Percentiles rank a stretch among this genome's conserved stretches.
These are phyloP conservation scores for Geosmithia putterillii DNA, from an alignment of 2,329 filamentous ascomycete species.

Conservation along the genomic window DNA sequence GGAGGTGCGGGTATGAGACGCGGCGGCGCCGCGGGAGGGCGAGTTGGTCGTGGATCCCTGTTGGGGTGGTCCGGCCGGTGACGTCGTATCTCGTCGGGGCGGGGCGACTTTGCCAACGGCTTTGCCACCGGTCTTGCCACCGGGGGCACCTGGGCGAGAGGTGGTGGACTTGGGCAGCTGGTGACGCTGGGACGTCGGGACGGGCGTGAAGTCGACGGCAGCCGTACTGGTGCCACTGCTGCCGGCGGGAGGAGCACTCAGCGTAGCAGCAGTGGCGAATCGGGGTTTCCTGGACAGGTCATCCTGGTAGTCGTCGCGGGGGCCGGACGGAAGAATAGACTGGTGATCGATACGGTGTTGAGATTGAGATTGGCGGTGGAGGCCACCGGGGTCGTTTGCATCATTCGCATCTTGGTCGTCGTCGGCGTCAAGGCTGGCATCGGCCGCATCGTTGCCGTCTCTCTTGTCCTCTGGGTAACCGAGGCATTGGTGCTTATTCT, in stretches of 20 bases:
- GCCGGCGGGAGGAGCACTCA: neutral
- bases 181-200: neutral
- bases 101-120: neutral
- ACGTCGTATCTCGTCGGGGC: neutral
- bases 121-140: neutral
- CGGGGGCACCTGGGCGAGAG: too few species aligned
- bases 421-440: slow-evolving; percentile 10
- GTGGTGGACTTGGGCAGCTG: neutral
- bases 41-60: neutral
- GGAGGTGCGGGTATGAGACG: neutral
- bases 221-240: neutral
- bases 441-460: slow-evolving; percentile 16
- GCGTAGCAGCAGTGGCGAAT: neutral
- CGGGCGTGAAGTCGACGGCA: neutral
- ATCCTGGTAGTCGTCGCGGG: neutral
- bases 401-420: slow-evolving; percentile 16
- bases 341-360: neutral
- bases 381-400: slow-evolving; percentile 14
- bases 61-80: neutral
- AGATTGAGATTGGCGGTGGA: neutral
- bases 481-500: slow-evolving; percentile 57
- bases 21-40: neutral
- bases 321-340: neutral
- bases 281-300: neutral
- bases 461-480: slow-evolving; percentile 51